Base-by-base conservation (phyloP, 2,329 filamentous ascomycete genomes). In the Ceratocystis colombiana region DNA sequence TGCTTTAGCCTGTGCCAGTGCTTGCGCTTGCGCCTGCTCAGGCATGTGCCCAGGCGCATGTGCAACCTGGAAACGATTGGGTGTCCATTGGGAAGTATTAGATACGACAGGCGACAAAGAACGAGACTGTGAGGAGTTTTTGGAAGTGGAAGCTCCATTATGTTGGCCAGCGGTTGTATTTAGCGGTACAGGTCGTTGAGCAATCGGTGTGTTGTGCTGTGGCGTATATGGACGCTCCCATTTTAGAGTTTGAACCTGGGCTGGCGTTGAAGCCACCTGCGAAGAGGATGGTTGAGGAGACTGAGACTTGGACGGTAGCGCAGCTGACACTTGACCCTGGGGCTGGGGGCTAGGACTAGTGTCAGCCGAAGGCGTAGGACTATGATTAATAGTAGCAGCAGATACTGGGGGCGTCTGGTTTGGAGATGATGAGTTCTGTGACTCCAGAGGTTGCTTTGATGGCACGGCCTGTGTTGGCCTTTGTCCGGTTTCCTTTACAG, bases 241-340 rank as follows among this genome's bases (percentile, higher is more conserved):
- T 44, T 64, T 64, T 15, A 62, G 57, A 30, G 67, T 20, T 20
- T 50, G 64, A 6, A 30, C 53, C 41, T 66, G 64, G 15, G 53
- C 17, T 25, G 50, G 55, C n/a, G 66, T 37, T 25, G n/a, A 41
- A 30, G 2, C 20, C 17, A 1, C 20, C 17, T 53, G n/a, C n/a
- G 50, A 25, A 37, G 50, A 5, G 3, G n/a, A 30, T 48, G 50
- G 37, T 28, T 44, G 46, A 7, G 53, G 37, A 61, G 66, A 41
- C 12, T 64, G 66, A 12, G 66, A 22, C n/a, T 59, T 45, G 72
- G 68, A 70, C 73, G 65, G 37, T 17, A 48, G 37, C 30, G 25
- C 17, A 8, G 44, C 10, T 22, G 48, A 20, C 5, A 10, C 44
- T 28, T 46, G 5, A 10, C 17, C 41, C 61, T 63, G 61, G 3